A percentile compares a stretch with the other conserved stretches of the same genome.
These are phyloP conservation scores for Volvox africanus DNA, from an alignment of 139 green algal species.

Conservation along the genomic window DNA sequence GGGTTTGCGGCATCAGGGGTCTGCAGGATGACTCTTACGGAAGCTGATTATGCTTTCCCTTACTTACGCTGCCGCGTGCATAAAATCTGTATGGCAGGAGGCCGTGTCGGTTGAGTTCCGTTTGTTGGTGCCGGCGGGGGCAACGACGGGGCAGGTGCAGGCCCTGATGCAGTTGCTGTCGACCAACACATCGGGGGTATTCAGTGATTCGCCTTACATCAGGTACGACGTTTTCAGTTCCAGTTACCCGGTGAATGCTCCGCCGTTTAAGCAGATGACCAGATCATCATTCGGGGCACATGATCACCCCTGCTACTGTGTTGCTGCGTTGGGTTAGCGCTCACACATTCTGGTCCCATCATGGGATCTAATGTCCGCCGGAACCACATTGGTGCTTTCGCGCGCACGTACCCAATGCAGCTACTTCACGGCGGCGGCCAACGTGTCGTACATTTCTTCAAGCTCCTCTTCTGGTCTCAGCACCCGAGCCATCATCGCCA, in stretches of 20 bases:
- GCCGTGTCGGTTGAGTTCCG: not conserved
- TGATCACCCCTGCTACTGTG: not conserved
- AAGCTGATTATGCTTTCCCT: too few species aligned
- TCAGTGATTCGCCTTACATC: not conserved
- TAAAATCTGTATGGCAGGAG: not conserved
- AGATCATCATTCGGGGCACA: not conserved
- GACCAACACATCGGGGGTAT: not conserved
- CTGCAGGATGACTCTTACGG: too few species aligned
- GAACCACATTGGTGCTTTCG: not conserved
- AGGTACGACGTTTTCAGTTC: not conserved
- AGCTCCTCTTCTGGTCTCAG: not conserved
- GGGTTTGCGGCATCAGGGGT: too few species aligned
- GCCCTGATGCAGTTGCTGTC: not conserved
- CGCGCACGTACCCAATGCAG: not conserved
- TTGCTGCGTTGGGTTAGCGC: not conserved
- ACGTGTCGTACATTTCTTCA: not conserved
- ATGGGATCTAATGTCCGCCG: not conserved
- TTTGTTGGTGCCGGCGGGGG: constrained; percentile 4
- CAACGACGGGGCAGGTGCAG: not conserved
- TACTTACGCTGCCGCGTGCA: too few species aligned
- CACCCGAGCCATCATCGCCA: not conserved
- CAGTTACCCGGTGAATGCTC: too few species aligned
- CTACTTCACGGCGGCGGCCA: not conserved
- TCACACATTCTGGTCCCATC: not conserved
- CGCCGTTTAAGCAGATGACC: not conserved